Evolutionary conservation across 2,329 filamentous ascomycete species (phyloP).

Genomic region (Colletotrichum incanum): DNA sequence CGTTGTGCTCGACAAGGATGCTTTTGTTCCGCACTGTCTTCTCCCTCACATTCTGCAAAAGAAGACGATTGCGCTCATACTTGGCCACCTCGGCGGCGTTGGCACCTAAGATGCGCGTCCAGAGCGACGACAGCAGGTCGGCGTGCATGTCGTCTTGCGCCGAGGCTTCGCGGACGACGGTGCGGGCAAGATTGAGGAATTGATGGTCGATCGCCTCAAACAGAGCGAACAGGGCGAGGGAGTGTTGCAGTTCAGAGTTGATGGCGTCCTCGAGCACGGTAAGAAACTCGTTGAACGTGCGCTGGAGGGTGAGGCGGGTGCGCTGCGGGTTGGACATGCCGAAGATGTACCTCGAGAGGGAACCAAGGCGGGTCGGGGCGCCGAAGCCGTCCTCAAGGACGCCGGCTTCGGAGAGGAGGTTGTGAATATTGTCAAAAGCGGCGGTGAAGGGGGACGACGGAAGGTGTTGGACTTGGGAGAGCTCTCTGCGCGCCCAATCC

Average conservation of each 20-base stretch:
- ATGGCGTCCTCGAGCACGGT: conserved; percentile 91
- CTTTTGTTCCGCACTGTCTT: conserved; percentile 91
- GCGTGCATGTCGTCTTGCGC: conserved; percentile 85
- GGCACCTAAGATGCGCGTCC: conserved; percentile 87
- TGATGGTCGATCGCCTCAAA: conserved; percentile 93
- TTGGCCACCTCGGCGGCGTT: conserved; percentile 84
- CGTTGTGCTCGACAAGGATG: conserved; percentile 88
- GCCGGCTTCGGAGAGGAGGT: conserved; percentile 77
- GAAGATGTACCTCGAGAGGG: conserved; percentile 80
- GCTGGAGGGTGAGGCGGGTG: conserved; percentile 84
- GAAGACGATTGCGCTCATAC: conserved; percentile 89
- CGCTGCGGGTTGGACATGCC: conserved; percentile 86
- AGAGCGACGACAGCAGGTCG: conserved; percentile 86
- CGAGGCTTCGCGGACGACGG: conserved; percentile 86
- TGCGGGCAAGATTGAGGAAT: conserved; percentile 89
- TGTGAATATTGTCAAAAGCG: conserved; percentile 88
- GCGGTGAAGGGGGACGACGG: conserved; percentile 77
- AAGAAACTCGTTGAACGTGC: conserved; percentile 91
- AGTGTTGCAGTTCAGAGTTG: conserved; percentile 85
- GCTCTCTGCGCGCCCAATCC: conserved; percentile 94
- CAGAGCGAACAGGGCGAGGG: conserved; percentile 85
- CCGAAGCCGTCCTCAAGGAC: conserved; percentile 70
- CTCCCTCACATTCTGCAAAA: conserved; percentile 84
- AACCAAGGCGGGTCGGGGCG: conserved; percentile 78
- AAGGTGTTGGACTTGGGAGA: conserved; percentile 76